phyloP scores from a whole-genome alignment of 495 filamentous ascomycete genomes.

The Tuber borchii region DNA sequence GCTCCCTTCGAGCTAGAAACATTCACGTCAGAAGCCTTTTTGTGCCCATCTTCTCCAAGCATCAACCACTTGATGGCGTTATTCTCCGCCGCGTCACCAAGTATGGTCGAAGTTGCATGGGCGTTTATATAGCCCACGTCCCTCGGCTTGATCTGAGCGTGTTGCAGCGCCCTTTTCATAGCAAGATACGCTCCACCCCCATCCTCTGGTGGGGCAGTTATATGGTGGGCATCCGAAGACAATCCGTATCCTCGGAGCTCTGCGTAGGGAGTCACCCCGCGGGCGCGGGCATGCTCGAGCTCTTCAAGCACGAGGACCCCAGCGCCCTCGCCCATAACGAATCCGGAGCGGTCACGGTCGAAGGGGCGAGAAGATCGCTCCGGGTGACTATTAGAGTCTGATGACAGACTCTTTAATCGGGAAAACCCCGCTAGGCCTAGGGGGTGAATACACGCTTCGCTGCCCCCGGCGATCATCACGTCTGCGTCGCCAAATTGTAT shows the following conservation, averaged over 20 bases:
- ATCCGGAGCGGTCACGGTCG: constrained; percentile 71
- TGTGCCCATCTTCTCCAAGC: constrained; percentile 61
- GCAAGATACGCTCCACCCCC: constrained; percentile 73
- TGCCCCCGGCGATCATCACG: constrained; percentile 88
- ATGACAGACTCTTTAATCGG: constrained; percentile 75
- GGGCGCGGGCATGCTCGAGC: constrained; percentile 72
- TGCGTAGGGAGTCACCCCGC: constrained; percentile 78
- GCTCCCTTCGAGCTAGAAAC: constrained; percentile 93
- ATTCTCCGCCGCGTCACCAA: constrained; percentile 87
- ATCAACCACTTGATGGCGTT: constrained; percentile 72
- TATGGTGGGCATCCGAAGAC: constrained; percentile 82
- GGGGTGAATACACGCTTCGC: constrained; percentile 94
- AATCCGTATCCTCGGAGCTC: constrained; percentile 83
- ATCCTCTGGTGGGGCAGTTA: constrained; percentile 78
- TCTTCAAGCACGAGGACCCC: constrained; percentile 85
- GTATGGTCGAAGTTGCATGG: constrained; percentile 77
- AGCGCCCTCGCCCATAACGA: constrained; percentile 90
- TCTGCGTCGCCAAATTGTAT: constrained; percentile 85
- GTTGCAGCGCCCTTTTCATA: constrained; percentile 75
- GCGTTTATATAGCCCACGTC: constrained; percentile 91
- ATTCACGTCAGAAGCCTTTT: constrained; percentile 60
- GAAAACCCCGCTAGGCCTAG: constrained; percentile 88
- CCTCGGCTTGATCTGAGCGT: constrained; percentile 60
- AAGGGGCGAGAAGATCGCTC: constrained; percentile 73
- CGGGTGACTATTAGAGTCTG: constrained; percentile 30